A percentile compares a stretch with the other conserved stretches of the same genome.
These are phyloP conservation scores for Aspergillus udagawae DNA, from an alignment of 2,329 filamentous ascomycete species.

Conservation along the genomic window DNA sequence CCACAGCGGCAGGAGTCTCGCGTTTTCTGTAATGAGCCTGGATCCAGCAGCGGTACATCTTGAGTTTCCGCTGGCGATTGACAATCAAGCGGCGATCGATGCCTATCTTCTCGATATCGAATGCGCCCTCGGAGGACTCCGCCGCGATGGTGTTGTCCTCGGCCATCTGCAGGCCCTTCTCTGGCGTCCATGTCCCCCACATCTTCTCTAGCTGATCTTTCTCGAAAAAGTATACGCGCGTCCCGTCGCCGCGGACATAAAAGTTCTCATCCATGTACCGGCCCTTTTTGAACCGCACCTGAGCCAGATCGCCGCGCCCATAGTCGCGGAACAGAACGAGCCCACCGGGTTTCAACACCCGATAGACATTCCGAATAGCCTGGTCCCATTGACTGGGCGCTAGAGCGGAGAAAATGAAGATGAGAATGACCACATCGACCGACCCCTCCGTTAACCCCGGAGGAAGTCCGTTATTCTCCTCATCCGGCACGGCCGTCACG, in stretches of 20 bases:
- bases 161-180: constrained; percentile 26
- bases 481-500: constrained; percentile 58
- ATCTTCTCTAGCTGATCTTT: constrained; percentile 74
- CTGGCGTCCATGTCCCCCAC: constrained; percentile 58
- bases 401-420: constrained; percentile 95
- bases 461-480: constrained; percentile 56
- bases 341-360: constrained; percentile 86
- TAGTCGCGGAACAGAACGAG: constrained; percentile 94
- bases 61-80: constrained; percentile 82
- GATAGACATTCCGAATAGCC: constrained; percentile 76
- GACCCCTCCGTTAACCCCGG: constrained; percentile 71
- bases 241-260: constrained; percentile 92
- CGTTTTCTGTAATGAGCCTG: constrained; percentile 43
- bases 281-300: constrained; percentile 95
- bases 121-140: constrained; percentile 34
- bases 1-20: constrained; percentile 5
- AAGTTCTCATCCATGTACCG: constrained; percentile 95
- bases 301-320: constrained; percentile 88
- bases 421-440: constrained; percentile 88
- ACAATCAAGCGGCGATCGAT: constrained; percentile 86
- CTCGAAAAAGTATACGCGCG: constrained; percentile 96
- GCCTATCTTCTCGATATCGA: constrained; percentile 74
- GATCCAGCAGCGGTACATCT: constrained; percentile 94
- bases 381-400: constrained; percentile 78
- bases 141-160: constrained; percentile 11